Conservation (phyloP, 116 monocot genomes). For the Papilionanthe hybrid region DNA sequence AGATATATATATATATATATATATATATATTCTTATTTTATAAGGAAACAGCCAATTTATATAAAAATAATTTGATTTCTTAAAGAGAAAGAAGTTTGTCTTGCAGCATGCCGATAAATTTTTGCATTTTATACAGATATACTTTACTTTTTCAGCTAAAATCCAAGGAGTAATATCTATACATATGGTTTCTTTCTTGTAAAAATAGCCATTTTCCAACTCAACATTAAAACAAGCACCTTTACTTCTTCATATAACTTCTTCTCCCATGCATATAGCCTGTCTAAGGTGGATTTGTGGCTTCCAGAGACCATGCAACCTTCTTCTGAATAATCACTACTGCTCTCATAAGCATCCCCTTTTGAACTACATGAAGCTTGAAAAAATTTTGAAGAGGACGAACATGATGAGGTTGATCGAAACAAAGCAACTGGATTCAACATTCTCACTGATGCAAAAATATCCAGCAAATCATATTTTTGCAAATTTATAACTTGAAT, state of each 20-base stretch:
- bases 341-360: too few species aligned
- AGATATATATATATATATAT: too few species aligned
- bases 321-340: slow-evolving; percentile 55
- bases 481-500: not conserved
- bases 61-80: not conserved
- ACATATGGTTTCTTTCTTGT: not conserved
- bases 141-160: not conserved
- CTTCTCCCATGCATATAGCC: slow-evolving; percentile 91
- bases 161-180: not conserved
- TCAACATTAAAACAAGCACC: slow-evolving; percentile 27
- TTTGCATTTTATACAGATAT: not conserved
- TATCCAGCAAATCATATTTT: not conserved
- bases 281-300: slow-evolving; percentile 85
- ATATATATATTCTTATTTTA: not conserved
- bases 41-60: not conserved
- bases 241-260: slow-evolving; percentile 93
- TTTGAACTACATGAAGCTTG: too few species aligned
- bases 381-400: too few species aligned
- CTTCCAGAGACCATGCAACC: slow-evolving; percentile 66
- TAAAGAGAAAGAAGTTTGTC: not conserved
- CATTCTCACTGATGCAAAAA: slow-evolving; percentile 40
- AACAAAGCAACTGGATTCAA: not conserved
- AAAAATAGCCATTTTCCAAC: not conserved
- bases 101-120: not conserved
- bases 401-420: too few species aligned